Evolutionary conservation across 2,329 filamentous ascomycete species (phyloP).

Genomic region (Juglanconis juglandina): DNA sequence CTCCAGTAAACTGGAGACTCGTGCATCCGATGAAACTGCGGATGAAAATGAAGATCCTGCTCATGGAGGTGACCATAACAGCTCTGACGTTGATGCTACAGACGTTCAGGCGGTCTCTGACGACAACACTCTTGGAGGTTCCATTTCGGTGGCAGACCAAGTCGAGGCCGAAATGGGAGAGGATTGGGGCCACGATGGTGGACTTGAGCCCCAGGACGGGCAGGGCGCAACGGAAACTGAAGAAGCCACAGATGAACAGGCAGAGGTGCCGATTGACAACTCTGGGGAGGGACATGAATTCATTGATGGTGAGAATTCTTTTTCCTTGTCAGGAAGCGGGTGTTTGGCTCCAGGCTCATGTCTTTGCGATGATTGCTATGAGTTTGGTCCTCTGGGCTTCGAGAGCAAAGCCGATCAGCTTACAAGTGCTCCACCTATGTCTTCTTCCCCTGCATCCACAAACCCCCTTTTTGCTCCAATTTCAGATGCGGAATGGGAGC

Average conservation of each 20-base stretch:
- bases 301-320: conserved; percentile 15
- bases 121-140: background rate
- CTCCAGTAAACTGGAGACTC: background rate
- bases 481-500: background rate
- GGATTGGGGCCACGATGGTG: background rate
- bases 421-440: background rate
- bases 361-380: conserved; percentile 6
- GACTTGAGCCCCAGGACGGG: background rate
- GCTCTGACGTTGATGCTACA: background rate
- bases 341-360: conserved; percentile 5
- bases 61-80: background rate
- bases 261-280: background rate
- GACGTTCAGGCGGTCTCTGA: background rate
- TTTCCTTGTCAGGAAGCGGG: background rate
- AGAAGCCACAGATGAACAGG: background rate
- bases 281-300: conserved; percentile 4
- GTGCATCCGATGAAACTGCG: background rate
- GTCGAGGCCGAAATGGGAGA: background rate
- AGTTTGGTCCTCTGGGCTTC: background rate
- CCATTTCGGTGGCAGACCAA: background rate
- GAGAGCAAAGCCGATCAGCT: background rate
- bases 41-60: background rate
- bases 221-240: background rate
- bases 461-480: background rate
- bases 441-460: background rate